These are phyloP conservation scores for Aureobasidium pullulans DNA, from an alignment of 2,329 filamentous ascomycete species.

Conservation along the genomic window DNA sequence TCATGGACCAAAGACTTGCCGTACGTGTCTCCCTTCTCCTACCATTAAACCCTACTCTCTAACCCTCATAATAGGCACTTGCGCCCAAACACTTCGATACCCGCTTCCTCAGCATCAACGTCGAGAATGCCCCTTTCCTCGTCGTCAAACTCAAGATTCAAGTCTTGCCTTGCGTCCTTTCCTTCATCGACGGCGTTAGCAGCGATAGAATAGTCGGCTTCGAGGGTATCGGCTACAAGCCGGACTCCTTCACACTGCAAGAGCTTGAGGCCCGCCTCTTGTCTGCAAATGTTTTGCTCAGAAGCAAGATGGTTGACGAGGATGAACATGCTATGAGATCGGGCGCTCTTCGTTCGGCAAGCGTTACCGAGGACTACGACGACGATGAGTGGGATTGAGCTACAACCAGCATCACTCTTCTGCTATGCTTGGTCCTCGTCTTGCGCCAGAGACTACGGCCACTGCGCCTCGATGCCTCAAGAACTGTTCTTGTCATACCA, in stretches of 20 bases:
- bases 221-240: constrained; percentile 47
- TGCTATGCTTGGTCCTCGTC: background rate
- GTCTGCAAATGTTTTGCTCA: constrained; percentile 42
- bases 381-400: constrained; percentile 47
- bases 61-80: constrained; percentile 26
- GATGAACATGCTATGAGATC: constrained; percentile 31
- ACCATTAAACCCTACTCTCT: background rate
- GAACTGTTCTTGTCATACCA: no score
- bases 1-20: constrained; percentile 55
- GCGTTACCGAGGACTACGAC: constrained; percentile 23
- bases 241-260: constrained; percentile 47
- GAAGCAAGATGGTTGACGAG: constrained; percentile 44
- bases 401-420: background rate
- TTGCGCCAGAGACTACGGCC: background rate
- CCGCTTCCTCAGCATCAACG: constrained; percentile 50
- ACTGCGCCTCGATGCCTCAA: background rate
- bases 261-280: constrained; percentile 49
- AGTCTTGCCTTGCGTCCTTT: constrained; percentile 52
- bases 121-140: constrained; percentile 53
- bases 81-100: constrained; percentile 53
- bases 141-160: constrained; percentile 51
- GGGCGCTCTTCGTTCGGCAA: constrained; percentile 15
- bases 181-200: constrained; percentile 48
- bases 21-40: constrained; percentile 18
- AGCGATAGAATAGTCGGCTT: constrained; percentile 53